Base-by-base conservation (phyloP, 257 asterid species). In the Capsicum baccatum region DNA sequence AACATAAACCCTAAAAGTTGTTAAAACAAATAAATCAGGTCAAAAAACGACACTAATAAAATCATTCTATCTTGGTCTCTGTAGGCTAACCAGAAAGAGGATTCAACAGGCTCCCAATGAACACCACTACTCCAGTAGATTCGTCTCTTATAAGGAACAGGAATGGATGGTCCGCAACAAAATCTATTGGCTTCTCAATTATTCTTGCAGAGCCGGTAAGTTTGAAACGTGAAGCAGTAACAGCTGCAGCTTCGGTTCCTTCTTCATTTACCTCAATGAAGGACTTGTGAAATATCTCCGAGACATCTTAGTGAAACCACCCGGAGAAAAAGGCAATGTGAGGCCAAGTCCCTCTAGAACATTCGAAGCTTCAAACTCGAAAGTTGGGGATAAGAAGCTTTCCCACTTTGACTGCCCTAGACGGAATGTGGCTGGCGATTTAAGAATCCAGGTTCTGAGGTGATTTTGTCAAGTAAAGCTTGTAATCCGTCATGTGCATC, bases 171-270 rank as follows among this genome's bases (percentile, higher is more conserved):
- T 86, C 88, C 2, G 89, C 89, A 3, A 86, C 88, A 10, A 87
- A 89, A 74, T 85, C 86, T n/a, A 37, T 9, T 14, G 60, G 82
- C 3, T 87, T 59, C 15, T 7, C 26, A 3, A 9, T 0, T 44
- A 0, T 4, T 15, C 2, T 1, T 26, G 48, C 56, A 12, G 21
- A 55, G 9, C 8, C 33, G 33, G 33, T 26, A 26, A 13, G 15
- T 17, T 0, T 0, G 3, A 35, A 0, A 17, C 33, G 33, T 26
- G n/a, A 67, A n/a, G 79, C 90, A 55, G 89, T 60, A 17, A 85
- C 87, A 58, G 90, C 86, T 33, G 85, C 89, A 11, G 90, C 90
- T 84, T 89, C 88, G 13, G 90, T 87, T 16, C 89, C 90, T 84
- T 83, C 88, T 80, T 89, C 90, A 4, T 87, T 89, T 7, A 89